Conservation (phyloP, 148 eudicot species). For the Limonium bicolor region DNA sequence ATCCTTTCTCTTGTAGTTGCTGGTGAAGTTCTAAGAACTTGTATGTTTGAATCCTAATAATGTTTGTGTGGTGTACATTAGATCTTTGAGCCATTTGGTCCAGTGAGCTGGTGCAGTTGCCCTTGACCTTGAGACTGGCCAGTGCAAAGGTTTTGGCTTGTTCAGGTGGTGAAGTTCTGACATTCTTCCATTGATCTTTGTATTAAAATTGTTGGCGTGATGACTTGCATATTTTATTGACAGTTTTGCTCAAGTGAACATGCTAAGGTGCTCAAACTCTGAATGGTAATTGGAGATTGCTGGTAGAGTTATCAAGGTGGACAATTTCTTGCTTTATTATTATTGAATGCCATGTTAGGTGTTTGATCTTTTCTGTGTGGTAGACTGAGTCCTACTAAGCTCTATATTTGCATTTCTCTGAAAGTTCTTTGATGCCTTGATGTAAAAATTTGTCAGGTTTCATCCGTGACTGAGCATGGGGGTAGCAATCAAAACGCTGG, state of each 20-base stretch:
- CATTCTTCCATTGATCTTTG: neutral
- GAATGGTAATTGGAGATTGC: slow-evolving; percentile 94
- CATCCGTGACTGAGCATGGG: slow-evolving; percentile 81
- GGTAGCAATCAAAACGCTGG: slow-evolving; percentile 71
- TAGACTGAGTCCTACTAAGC: no score
- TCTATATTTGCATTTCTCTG: no score
- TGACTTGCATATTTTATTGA: neutral
- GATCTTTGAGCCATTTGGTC: slow-evolving; percentile 96
- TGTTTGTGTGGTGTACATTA: slow-evolving; percentile 6
- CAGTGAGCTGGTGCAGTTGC: slow-evolving; percentile 94
- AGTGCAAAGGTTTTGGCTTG: slow-evolving; percentile 98
- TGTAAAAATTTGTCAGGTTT: slow-evolving; percentile 37
- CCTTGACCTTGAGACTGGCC: slow-evolving; percentile 96
- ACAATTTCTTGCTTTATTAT: slow-evolving; percentile 1
- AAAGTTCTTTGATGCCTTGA: no score
- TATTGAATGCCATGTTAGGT: no score
- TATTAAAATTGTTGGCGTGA: no score
- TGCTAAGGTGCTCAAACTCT: slow-evolving; percentile 80
- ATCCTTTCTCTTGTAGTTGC: neutral
- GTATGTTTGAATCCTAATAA: neutral
- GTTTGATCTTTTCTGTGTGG: no score
- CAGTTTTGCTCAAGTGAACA: slow-evolving; percentile 89
- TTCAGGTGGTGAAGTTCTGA: slow-evolving; percentile 42
- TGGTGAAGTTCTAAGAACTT: neutral
- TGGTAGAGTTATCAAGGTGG: slow-evolving; percentile 85